Evolutionary conservation across 140 eudicot genomes (phyloP).

Genomic region (Oenanthe javanica): DNA sequence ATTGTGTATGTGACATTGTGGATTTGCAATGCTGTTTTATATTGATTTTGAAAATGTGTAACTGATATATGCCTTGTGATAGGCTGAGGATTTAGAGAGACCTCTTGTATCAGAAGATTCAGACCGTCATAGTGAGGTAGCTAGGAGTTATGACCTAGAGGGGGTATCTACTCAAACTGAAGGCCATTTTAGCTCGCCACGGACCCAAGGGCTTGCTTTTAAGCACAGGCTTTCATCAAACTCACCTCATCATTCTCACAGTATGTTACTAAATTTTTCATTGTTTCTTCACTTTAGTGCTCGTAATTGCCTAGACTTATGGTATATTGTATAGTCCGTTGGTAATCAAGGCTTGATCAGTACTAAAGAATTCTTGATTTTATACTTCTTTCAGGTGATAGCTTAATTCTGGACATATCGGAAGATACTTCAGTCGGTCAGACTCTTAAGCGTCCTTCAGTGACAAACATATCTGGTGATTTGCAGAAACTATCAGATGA

Average conservation of each 20-base stretch:
- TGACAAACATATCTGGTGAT: slow-evolving; percentile 23
- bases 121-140: slow-evolving; percentile 28
- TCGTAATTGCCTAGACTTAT: not conserved
- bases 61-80: slow-evolving; percentile 13
- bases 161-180: slow-evolving; percentile 30
- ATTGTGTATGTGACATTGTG: not conserved
- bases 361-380: not conserved
- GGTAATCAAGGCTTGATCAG: not conserved
- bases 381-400: slow-evolving; percentile 49
- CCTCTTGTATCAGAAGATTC: slow-evolving; percentile 75
- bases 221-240: slow-evolving; percentile 48
- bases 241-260: slow-evolving; percentile 47
- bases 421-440: slow-evolving; percentile 59
- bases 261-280: slow-evolving; percentile 26
- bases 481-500: slow-evolving; percentile 36
- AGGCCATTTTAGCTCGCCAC: slow-evolving; percentile 34
- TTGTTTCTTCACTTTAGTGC: not conserved
- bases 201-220: slow-evolving; percentile 27
- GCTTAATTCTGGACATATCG: slow-evolving; percentile 54
- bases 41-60: not conserved
- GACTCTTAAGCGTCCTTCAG: slow-evolving; percentile 56
- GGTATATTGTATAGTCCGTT: not conserved
- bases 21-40: not conserved
- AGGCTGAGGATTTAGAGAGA: slow-evolving; percentile 78
- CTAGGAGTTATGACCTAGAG: slow-evolving; percentile 28